Evolutionary conservation across 495 filamentous ascomycete genomes (phyloP).

Genomic region (Neurospora sp.): DNA sequence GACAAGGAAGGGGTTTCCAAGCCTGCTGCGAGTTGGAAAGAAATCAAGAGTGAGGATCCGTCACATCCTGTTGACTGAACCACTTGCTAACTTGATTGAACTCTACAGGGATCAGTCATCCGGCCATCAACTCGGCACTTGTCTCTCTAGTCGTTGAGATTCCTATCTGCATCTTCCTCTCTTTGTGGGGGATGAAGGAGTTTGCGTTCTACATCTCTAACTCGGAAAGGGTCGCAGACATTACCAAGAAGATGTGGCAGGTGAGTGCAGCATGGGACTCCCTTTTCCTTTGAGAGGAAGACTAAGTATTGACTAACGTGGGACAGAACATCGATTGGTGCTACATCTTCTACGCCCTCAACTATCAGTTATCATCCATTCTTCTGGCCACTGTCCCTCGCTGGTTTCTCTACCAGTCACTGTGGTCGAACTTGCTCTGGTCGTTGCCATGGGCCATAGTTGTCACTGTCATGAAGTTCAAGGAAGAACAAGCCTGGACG

Average conservation of each 20-base stretch:
- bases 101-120: not conserved
- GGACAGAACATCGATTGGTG: slow-evolving; percentile 54
- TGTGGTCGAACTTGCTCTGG: slow-evolving; percentile 55
- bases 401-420: slow-evolving; percentile 59
- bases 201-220: slow-evolving; percentile 54
- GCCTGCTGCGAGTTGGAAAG: not conserved
- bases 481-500: slow-evolving; percentile 51
- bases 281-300: not conserved
- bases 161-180: slow-evolving; percentile 52
- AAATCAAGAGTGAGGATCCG: not conserved
- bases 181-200: slow-evolving; percentile 41
- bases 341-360: slow-evolving; percentile 63
- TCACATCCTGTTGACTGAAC: not conserved
- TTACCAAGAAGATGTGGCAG: slow-evolving; percentile 60
- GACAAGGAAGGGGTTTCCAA: not conserved
- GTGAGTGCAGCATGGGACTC: not conserved
- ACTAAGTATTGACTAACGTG: not conserved
- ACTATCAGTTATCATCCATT: slow-evolving; percentile 54
- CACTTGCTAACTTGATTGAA: not conserved
- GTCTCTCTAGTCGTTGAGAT: slow-evolving; percentile 47
- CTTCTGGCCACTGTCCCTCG: slow-evolving; percentile 53
- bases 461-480: slow-evolving; percentile 37
- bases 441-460: slow-evolving; percentile 64
- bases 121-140: slow-evolving; percentile 38
- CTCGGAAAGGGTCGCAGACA: slow-evolving; percentile 44